These are phyloP conservation scores for Umbelopsis vinacea DNA, from an alignment of 192 early-diverging fungal species.

Conservation along the genomic window DNA sequence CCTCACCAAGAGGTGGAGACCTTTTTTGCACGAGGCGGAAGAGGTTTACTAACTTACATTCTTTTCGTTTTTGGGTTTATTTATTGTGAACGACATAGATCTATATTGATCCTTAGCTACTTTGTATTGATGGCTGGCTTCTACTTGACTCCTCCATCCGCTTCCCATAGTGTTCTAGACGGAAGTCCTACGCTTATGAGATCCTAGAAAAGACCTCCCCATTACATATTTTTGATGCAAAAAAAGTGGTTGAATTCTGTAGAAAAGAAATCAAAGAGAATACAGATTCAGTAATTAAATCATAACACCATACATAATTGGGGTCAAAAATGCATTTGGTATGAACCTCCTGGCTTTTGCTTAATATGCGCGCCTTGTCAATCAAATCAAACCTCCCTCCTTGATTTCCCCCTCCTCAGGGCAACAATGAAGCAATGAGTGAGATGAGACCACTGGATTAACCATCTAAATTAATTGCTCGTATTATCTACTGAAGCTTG, in stretches of 20 bases:
- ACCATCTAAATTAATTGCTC: no score
- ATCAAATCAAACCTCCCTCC: neutral
- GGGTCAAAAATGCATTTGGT: neutral
- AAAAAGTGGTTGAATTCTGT: neutral
- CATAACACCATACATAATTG: no score
- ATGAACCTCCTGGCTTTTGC: conserved; percentile 1
- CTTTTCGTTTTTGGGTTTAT: neutral
- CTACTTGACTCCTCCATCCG: conserved; percentile 66
- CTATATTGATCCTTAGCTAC: conserved; percentile 88
- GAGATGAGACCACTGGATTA: neutral
- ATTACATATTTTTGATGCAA: neutral
- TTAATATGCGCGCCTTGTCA: conserved; percentile 13
- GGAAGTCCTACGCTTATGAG: conserved; percentile 17
- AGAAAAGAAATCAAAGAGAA: conserved; percentile 3
- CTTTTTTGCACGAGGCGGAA: no score
- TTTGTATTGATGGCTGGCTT: conserved; percentile 80
- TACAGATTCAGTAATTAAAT: neutral
- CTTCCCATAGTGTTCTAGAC: conserved; percentile 31
- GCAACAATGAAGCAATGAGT: neutral
- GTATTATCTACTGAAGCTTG: no score
- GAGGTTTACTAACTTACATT: neutral
- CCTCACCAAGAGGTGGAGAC: neutral
- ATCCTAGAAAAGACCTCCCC: neutral
- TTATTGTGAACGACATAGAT: conserved; percentile 5
- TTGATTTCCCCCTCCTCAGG: neutral